phyloP scores from a whole-genome alignment of 257 asterid species.

The Gentiana dahurica region DNA sequence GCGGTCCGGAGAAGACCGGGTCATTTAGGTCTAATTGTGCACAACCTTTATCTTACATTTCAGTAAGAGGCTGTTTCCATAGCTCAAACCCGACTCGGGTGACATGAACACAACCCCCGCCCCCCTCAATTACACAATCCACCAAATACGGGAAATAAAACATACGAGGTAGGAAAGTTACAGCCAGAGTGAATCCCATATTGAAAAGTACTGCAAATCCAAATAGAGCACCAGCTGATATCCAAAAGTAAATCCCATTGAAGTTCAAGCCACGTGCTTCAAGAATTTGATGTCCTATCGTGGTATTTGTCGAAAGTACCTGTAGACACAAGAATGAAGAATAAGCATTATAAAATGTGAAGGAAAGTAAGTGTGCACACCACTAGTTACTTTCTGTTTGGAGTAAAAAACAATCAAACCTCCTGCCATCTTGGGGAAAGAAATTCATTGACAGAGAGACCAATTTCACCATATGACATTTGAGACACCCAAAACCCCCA shows the following conservation, averaged over 20 bases:
- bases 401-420: constrained; percentile 12
- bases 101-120: no score
- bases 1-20: not conserved
- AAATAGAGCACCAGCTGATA: constrained; percentile 41
- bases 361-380: not conserved
- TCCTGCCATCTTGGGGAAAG: constrained; percentile 66
- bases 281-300: constrained; percentile 41
- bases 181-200: constrained; percentile 39
- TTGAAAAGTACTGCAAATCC: constrained; percentile 43
- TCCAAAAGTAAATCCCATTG: constrained; percentile 36
- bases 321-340: constrained; percentile 3
- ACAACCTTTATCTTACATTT: no score
- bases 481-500: constrained; percentile 78
- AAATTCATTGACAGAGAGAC: constrained; percentile 56
- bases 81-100: no score
- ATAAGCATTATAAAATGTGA: not conserved
- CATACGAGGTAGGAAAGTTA: constrained; percentile 42
- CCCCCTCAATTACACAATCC: not conserved
- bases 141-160: constrained; percentile 9
- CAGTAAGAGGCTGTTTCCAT: no score
- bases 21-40: not conserved
- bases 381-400: not conserved
- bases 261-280: constrained; percentile 40
- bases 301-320: constrained; percentile 26
- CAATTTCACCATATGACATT: constrained; percentile 56